Percentiles rank a stretch among this genome's conserved stretches.
Evolutionary conservation across 1,139 yeast species (phyloP).

Genomic region (Geotrichum bryndzae): DNA sequence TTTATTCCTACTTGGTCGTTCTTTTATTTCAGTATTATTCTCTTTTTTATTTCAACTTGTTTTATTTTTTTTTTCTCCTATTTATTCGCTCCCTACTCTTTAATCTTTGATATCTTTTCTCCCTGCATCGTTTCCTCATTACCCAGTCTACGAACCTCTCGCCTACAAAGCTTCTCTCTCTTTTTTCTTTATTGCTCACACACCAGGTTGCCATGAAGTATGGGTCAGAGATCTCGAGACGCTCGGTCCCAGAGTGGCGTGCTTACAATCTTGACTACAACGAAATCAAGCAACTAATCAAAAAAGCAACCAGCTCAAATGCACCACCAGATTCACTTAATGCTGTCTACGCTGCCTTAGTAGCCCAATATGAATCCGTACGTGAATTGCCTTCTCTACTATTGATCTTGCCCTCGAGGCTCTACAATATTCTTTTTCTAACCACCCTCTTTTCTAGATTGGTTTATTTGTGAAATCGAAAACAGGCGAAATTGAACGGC

Average conservation of each 20-base stretch:
- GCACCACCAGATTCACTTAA: conserved; percentile 21
- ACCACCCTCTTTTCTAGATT: conserved; percentile 17
- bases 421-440: not conserved
- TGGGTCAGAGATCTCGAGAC: conserved; percentile 64
- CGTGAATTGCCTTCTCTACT: conserved; percentile 9
- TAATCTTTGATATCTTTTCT: not conserved
- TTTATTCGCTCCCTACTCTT: not conserved
- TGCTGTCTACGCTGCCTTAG: conserved; percentile 34
- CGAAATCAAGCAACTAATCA: conserved; percentile 59
- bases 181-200: not conserved
- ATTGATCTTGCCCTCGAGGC: no score
- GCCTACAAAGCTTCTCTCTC: not conserved
- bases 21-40: not conserved
- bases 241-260: conserved; percentile 87
- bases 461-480: conserved; percentile 61
- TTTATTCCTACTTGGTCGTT: not conserved
- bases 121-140: not conserved
- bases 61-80: not conserved
- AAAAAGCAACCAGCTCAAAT: conserved; percentile 41
- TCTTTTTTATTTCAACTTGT: not conserved
- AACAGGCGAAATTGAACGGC: conserved; percentile 51
- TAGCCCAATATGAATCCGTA: conserved; percentile 48
- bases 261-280: conserved; percentile 78
- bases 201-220: conserved; percentile 56
- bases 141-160: not conserved